Base-by-base conservation (phyloP, 2,329 filamentous ascomycete species). In the Aureobasidium musti region DNA sequence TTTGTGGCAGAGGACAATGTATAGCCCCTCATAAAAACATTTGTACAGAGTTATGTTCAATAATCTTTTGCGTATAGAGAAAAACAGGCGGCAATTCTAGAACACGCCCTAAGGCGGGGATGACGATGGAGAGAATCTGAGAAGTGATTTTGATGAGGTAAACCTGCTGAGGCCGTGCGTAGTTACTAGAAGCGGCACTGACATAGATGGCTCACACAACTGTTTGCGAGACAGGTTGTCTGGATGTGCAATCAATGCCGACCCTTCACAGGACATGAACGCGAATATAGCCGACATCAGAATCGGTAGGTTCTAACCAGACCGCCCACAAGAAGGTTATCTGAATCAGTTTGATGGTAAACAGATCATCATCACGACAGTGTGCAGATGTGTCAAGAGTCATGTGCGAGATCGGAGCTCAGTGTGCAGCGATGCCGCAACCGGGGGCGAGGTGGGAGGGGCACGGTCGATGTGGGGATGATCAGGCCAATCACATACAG, bases 41-140 rank as follows among this genome's bases (percentile, higher is more conserved):
- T 21, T 17, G 14, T 8, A n/a, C 21, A 45, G 3, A 45, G 21
- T 13, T 11, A 47, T n/a, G 14, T 13, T 5, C 43, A 8, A 23
- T 11, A 21, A 21, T 11, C 7, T 4, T 2, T 23, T 47, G 21
- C n/a, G 13, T 21, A n/a, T 5, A 39, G 35, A 39, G 4, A 47
- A 14, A 47, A 14, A 26, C 1, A 56, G 39, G 39, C 19, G 35
- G 37, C 35, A n/a, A 14, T 30, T 54, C 23, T 19, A 17, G 17
- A 59, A 21, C 43, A 63, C 43, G 59, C 59, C 59, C 59, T 63
- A 63, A 23, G 45, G 59, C 59, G 43, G 57, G 57, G 28, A 41
- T 17, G 11, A 21, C 7, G 28, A 37, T 21, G 23, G 45, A 28
- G 41, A 23, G 23, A 2, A 50, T 52, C 21, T 41, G 11, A 23